Evolutionary conservation across 1,284 basidiomycete species (phyloP).

Genomic region (Dichomitus squalens): DNA sequence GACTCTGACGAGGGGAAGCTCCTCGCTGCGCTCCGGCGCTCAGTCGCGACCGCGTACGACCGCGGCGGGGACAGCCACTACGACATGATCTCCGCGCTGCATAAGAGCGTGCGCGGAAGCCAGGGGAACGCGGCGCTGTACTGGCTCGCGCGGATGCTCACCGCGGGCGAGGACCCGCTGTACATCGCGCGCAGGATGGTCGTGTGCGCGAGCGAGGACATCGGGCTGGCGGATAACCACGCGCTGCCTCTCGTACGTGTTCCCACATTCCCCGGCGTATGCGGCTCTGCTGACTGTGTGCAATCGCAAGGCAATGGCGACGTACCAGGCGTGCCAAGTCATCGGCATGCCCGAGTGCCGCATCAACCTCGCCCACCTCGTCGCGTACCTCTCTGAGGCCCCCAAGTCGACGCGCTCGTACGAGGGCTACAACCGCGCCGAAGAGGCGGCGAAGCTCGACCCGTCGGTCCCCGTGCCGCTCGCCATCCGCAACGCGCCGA

Average conservation of each 20-base stretch:
- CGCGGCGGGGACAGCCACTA: conserved; percentile 78
- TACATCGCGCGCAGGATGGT: conserved; percentile 84
- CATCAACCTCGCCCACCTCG: conserved; percentile 79
- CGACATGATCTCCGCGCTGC: conserved; percentile 87
- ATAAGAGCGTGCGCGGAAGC: conserved; percentile 84
- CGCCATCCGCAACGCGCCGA: conserved; percentile 87
- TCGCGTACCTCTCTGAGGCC: conserved; percentile 82
- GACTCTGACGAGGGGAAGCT: conserved; percentile 46
- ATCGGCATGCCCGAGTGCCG: conserved; percentile 87
- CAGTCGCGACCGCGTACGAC: conserved; percentile 69
- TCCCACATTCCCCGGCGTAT: neutral
- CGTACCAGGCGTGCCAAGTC: conserved; percentile 77
- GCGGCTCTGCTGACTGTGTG: conserved; percentile 5
- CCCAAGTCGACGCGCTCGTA: conserved; percentile 84
- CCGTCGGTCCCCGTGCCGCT: conserved; percentile 69
- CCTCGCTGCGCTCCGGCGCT: conserved; percentile 51
- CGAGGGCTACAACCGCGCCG: conserved; percentile 76
- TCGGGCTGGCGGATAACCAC: conserved; percentile 77
- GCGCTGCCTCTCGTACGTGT: conserved; percentile 68
- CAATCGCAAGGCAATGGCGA: conserved; percentile 66
- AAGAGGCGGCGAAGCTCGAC: conserved; percentile 58
- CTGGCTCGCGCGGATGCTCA: conserved; percentile 86
- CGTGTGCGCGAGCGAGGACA: conserved; percentile 86
- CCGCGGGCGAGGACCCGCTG: conserved; percentile 86
- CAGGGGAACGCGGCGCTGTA: conserved; percentile 85